Conservation (phyloP, 108 stramenopile genomes). For the Stephanodiscus minutulus region DNA sequence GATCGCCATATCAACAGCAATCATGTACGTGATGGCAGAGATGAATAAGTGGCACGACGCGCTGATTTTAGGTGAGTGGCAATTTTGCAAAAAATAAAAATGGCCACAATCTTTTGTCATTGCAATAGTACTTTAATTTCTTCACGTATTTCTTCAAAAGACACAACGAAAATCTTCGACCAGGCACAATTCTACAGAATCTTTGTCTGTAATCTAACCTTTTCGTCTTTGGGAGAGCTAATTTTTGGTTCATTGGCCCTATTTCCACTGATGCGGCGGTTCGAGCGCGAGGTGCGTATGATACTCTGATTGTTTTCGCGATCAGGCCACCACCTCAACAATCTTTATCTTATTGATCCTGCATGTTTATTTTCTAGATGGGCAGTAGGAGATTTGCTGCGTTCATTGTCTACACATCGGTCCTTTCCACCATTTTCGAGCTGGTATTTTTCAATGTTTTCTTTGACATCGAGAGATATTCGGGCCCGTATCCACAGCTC, state of each 20-base stretch:
- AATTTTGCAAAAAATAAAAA: neutral
- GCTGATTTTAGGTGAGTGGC: constrained; percentile 42
- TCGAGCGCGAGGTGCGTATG: constrained; percentile 68
- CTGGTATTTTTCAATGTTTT: constrained; percentile 35
- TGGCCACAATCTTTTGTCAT: neutral
- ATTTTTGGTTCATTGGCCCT: constrained; percentile 58
- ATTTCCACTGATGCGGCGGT: constrained; percentile 49
- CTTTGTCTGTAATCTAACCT: constrained; percentile 53
- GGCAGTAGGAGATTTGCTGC: constrained; percentile 59
- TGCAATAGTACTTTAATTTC: constrained; percentile 1
- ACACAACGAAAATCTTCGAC: constrained; percentile 40
- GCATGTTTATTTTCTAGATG: constrained; percentile 30
- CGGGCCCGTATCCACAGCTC: constrained; percentile 56
- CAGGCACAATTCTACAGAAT: constrained; percentile 50
- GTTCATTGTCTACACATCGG: constrained; percentile 38
- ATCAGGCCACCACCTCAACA: neutral
- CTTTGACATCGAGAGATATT: constrained; percentile 39
- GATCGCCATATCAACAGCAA: constrained; percentile 39
- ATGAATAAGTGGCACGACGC: constrained; percentile 43
- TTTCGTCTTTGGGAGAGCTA: constrained; percentile 61
- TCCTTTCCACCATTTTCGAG: constrained; percentile 45
- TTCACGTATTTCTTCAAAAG: constrained; percentile 8
- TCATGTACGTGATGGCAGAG: constrained; percentile 49
- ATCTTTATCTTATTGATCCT: neutral
- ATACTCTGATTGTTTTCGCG: neutral